Conservation (phyloP, 768 basidiomycete genomes). For the Tulasnella calospora region DNA sequence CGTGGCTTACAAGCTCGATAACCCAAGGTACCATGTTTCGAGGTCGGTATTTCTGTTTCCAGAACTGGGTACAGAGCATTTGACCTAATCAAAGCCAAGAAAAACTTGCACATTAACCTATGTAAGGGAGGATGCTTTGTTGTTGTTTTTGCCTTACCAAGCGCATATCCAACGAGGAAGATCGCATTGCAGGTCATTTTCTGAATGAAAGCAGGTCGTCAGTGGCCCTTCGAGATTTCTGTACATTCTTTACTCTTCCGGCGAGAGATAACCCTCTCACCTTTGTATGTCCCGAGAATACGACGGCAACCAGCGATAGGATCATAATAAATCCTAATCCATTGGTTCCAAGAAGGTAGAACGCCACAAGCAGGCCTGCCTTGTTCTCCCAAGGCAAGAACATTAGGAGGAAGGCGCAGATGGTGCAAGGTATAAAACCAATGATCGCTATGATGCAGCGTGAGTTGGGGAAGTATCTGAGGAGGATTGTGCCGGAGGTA, state of each 20-base stretch:
- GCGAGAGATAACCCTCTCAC: neutral
- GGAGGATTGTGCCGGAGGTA: neutral
- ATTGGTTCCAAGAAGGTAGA: slow-evolving; percentile 16
- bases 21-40: slow-evolving; percentile 27
- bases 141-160: neutral
- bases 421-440: slow-evolving; percentile 17
- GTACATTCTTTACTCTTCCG: neutral
- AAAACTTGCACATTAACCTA: too few species aligned
- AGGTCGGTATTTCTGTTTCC: slow-evolving; percentile 27
- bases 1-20: slow-evolving; percentile 18
- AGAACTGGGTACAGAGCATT: slow-evolving; percentile 28
- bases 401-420: slow-evolving; percentile 15
- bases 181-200: slow-evolving; percentile 26
- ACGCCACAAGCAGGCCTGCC: slow-evolving; percentile 16
- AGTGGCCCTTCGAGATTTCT: neutral
- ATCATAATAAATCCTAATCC: slow-evolving; percentile 16
- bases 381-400: slow-evolving; percentile 25
- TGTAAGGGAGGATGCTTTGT: neutral
- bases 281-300: slow-evolving; percentile 26
- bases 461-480: slow-evolving; percentile 6
- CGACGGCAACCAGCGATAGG: slow-evolving; percentile 6
- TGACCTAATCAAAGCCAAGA: too few species aligned
- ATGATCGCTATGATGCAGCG: slow-evolving; percentile 12
- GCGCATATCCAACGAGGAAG: slow-evolving; percentile 27
- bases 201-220: neutral